Evolutionary conservation across 768 basidiomycete species (phyloP), one percentile per base, ranked within the genome.

Genomic region (Mycena polygramma): DNA sequence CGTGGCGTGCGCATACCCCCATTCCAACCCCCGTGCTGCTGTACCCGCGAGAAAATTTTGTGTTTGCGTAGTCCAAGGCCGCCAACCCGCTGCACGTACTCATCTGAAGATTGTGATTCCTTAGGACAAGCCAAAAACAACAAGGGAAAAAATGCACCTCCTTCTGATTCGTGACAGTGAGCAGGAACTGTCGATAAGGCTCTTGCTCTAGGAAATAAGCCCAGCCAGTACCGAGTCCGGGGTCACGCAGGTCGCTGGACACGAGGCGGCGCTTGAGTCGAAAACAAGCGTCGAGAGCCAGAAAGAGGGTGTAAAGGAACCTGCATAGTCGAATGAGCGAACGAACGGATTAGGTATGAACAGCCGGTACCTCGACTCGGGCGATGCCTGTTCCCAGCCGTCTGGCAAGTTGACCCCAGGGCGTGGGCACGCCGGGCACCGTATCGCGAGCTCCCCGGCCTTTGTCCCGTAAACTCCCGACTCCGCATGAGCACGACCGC

Each of bases 401-500:
- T 30, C 30, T 30, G 30, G 30, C 30, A 30, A 30, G 30, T 30
- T 30, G 3, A 30, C 30, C 30, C 30, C 30, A 30, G 30, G 30
- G 30, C 30, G 30, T 30, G 30, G 30, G 30, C 30, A 30, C 30
- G 30, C 30, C 30, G 30, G 30, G 6, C 30, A 30, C 30, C 30
- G 30, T 30, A 30, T 30, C 30, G 30, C 30, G 30, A 30, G 30
- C 30, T 30, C 30, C 6, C 30, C 30, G 3, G 30, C 30, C 30
- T 30, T 30, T 30, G 30, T 30, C 30, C 30, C 30, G 30, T 30
- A 30, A 30, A 30, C 30, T 30, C 30, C 30, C 30, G 30, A 30
- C 30, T 30, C 30, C 69, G 79, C 72, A 69, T 79, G 75, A 60
- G 77, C 75, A 48, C 77, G 51, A 26, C 78, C 71, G 52, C 75